phyloP scores from a whole-genome alignment of 2,329 filamentous ascomycete genomes.

The Ustilaginoidea virens region DNA sequence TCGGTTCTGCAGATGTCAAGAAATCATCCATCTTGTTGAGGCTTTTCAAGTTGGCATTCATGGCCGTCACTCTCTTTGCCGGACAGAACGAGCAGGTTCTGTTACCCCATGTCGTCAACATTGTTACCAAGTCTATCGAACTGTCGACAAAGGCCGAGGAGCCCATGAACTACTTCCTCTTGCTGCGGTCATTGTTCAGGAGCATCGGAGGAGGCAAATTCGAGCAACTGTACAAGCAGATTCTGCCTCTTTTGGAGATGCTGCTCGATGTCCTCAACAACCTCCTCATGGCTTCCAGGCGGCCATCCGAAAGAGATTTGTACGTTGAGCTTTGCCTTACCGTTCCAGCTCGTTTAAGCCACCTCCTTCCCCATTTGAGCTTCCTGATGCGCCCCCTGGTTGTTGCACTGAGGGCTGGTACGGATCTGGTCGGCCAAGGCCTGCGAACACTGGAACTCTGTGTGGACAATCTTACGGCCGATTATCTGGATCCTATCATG shows the following conservation, averaged over 20 bases:
- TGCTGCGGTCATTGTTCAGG: conserved; percentile 81
- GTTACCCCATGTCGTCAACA: conserved; percentile 88
- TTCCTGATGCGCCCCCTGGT: conserved; percentile 95
- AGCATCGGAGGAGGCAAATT: conserved; percentile 97
- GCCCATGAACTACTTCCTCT: conserved; percentile 95
- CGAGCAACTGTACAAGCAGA: conserved; percentile 96
- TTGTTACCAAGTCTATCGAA: conserved; percentile 94
- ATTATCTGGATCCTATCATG: conserved; percentile 98
- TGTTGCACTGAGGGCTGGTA: conserved; percentile 82
- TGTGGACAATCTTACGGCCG: conserved; percentile 93
- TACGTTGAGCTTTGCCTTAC: conserved; percentile 96
- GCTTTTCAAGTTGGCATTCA: conserved; percentile 95
- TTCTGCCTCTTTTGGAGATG: conserved; percentile 92
- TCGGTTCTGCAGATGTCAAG: conserved; percentile 80
- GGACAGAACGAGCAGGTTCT: conserved; percentile 91
- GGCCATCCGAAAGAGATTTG: conserved; percentile 79
- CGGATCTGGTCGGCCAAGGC: conserved; percentile 87
- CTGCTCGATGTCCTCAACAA: conserved; percentile 94
- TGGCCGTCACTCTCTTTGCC: conserved; percentile 95
- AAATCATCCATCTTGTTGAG: conserved; percentile 86
- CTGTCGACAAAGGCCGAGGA: conserved; percentile 90
- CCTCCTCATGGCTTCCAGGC: conserved; percentile 75
- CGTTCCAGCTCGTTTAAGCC: conserved; percentile 84
- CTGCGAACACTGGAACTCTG: conserved; percentile 88
- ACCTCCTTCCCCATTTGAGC: conserved; percentile 84